Evolutionary conservation across 2,329 filamentous ascomycete species (phyloP), one percentile per base, ranked within the genome.

Genomic region (Calycina herbarum): DNA sequence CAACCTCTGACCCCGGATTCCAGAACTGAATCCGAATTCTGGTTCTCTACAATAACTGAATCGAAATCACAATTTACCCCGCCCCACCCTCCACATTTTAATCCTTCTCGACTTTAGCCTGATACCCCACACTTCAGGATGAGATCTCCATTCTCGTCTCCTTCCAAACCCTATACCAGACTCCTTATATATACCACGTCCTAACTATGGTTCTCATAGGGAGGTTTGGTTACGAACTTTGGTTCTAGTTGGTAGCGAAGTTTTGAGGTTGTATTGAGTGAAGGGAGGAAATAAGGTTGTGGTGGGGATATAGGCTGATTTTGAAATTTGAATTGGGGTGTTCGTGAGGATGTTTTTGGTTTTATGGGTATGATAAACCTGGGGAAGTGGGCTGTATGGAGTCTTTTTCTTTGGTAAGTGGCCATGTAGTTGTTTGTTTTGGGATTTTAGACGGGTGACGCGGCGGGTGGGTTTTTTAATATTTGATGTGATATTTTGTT

Each of bases 111-210:
- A 20, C 20, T 24, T 24, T 51, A n/a, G 45, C 45, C 45, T 51
- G 17, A 51, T 51, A 51, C 45, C 45, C 45, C 45, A 51, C 45
- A 51, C n/a, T 51, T 11, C 45, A 8, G 5, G 5, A 33, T 4
- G 31, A 45, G 17, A 45, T n/a, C 17, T n/a, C 5, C 17, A 7
- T 8, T n/a, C 42, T 45, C 42, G 42, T 45, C 42, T 45, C 42
- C 42, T n/a, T n/a, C 5, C 7, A 42, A 5, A 5, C 20, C 45
- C 45, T 51, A 51, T 51, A 51, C 45, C 10, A 11, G n/a, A 24
- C n/a, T 11, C 8, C 45, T 51, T 51, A 51, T 51, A 51, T 51
- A 51, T 51, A 51, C 45, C 45, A 51, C 45, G n/a, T 5, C 45
- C n/a, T 5, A 11, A 24, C 2, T 51, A 6, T 10, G 7, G n/a